A percentile compares a stretch with the other conserved stretches of the same genome.
Conservation (phyloP, 1,284 basidiomycete species). For the Ustilago esculenta region DNA sequence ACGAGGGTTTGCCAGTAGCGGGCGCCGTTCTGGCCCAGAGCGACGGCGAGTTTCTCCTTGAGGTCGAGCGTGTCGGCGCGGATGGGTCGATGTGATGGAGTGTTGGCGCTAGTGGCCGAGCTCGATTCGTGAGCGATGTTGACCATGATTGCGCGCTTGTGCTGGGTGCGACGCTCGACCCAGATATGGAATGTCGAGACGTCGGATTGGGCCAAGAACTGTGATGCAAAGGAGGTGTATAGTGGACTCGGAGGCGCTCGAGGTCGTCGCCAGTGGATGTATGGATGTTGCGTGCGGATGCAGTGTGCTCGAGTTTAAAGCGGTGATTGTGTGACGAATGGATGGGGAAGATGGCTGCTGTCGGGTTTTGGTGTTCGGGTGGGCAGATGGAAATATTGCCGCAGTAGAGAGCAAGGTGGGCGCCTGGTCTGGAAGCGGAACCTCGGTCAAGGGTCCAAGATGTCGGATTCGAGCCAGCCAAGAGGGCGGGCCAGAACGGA, state of each 20-base stretch:
- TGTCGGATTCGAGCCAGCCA: neutral
- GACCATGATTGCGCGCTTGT: slow-evolving; percentile 32
- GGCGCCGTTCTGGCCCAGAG: slow-evolving; percentile 58
- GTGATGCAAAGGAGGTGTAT: neutral
- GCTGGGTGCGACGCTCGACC: slow-evolving; percentile 21
- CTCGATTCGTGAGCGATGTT: slow-evolving; percentile 36
- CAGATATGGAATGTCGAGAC: neutral
- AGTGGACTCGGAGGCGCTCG: neutral
- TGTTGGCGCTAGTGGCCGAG: slow-evolving; percentile 29
- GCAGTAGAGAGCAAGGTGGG: neutral
- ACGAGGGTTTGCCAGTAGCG: slow-evolving; percentile 68
- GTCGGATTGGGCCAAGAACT: slow-evolving; percentile 1
- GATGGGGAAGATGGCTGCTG: too few species aligned
- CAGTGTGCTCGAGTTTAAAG: too few species aligned
- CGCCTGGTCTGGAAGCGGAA: neutral
- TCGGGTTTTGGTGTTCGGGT: too few species aligned
- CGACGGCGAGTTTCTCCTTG: slow-evolving; percentile 59
- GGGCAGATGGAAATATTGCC: neutral
- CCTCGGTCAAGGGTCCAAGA: neutral
- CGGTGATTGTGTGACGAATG: too few species aligned
- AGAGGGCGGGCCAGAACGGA: neutral
- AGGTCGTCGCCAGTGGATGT: neutral
- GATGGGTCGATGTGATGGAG: slow-evolving; percentile 40
- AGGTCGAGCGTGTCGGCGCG: slow-evolving; percentile 61
- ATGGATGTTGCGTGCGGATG: neutral